A percentile compares a stretch with the other conserved stretches of the same genome.
These are phyloP conservation scores for Aspergillus sp. DNA, from an alignment of 2,329 filamentous ascomycete genomes.

Conservation along the genomic window DNA sequence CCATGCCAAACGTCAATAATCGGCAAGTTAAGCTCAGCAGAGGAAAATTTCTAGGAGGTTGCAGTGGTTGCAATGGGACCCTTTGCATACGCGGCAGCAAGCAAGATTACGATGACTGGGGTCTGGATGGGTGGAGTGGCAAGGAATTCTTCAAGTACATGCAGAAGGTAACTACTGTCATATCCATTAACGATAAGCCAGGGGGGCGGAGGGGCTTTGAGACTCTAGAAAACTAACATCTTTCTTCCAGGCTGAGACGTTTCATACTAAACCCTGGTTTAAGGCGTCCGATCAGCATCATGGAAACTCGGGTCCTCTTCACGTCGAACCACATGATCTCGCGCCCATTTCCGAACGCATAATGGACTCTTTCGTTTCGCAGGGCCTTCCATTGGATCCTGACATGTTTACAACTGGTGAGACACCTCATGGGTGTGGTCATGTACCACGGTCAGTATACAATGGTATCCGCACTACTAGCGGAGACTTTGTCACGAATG, in stretches of 20 bases:
- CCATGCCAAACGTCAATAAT: constrained; percentile 43
- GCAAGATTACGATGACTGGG: constrained; percentile 59
- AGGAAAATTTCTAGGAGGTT: constrained; percentile 47
- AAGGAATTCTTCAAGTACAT: constrained; percentile 61
- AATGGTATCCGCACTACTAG: constrained; percentile 56
- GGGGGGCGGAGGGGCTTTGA: background rate
- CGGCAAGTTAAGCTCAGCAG: constrained; percentile 47
- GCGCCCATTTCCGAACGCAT: constrained; percentile 61
- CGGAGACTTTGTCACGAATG: constrained; percentile 56
- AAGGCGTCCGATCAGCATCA: constrained; percentile 52
- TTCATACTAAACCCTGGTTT: constrained; percentile 61
- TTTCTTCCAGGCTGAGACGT: constrained; percentile 54
- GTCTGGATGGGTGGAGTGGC: constrained; percentile 56
- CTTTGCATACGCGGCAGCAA: constrained; percentile 47
- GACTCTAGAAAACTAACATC: background rate
- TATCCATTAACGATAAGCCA: background rate
- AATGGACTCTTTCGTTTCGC: constrained; percentile 56
- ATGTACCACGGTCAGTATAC: constrained; percentile 56
- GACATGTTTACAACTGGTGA: constrained; percentile 63
- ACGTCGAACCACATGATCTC: constrained; percentile 60
- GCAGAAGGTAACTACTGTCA: constrained; percentile 48
- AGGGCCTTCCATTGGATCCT: constrained; percentile 56
- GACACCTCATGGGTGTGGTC: constrained; percentile 58
- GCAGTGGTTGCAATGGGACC: constrained; percentile 48
- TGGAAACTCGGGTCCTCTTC: constrained; percentile 55